A percentile compares a stretch with the other conserved stretches of the same genome.
Evolutionary conservation across 495 filamentous ascomycete species (phyloP).

Genomic region (Xylaria castorea): DNA sequence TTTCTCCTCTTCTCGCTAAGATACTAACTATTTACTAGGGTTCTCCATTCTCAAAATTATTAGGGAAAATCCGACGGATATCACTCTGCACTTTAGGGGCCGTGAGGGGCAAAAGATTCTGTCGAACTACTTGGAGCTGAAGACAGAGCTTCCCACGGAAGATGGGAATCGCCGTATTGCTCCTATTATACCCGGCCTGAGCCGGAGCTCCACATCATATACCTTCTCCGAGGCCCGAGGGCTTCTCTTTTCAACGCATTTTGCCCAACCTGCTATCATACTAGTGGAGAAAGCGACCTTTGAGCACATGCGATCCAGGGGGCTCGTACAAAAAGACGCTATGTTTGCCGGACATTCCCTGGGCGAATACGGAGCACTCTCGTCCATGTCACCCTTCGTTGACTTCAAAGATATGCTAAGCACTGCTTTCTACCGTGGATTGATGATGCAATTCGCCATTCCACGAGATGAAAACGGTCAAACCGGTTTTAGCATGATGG

Average conservation of each 20-base stretch:
- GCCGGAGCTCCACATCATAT: constrained; percentile 78
- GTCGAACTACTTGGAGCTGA: constrained; percentile 91
- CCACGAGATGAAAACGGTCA: constrained; percentile 83
- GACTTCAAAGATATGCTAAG: constrained; percentile 89
- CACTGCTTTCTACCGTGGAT: constrained; percentile 89
- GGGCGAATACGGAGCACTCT: constrained; percentile 88
- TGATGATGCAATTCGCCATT: constrained; percentile 93
- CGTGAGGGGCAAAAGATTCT: constrained; percentile 84
- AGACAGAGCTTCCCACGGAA: constrained; percentile 79
- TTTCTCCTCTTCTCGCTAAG: neutral
- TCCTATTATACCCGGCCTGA: constrained; percentile 88
- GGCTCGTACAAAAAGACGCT: constrained; percentile 81
- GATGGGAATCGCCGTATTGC: constrained; percentile 83
- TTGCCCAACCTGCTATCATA: constrained; percentile 87
- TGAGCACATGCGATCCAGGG: constrained; percentile 85
- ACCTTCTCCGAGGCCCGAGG: constrained; percentile 86
- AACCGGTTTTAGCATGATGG: constrained; percentile 89
- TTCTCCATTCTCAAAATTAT: constrained; percentile 88
- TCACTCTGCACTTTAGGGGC: constrained; percentile 87
- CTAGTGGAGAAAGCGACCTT: constrained; percentile 92
- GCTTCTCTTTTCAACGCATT: constrained; percentile 84
- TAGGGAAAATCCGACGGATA: constrained; percentile 88
- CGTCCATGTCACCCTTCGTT: constrained; percentile 89
- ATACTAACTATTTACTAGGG: constrained; percentile 51
- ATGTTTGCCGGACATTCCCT: constrained; percentile 71